Conservation (phyloP, 768 basidiomycete genomes). For the Daedalea quercina region DNA sequence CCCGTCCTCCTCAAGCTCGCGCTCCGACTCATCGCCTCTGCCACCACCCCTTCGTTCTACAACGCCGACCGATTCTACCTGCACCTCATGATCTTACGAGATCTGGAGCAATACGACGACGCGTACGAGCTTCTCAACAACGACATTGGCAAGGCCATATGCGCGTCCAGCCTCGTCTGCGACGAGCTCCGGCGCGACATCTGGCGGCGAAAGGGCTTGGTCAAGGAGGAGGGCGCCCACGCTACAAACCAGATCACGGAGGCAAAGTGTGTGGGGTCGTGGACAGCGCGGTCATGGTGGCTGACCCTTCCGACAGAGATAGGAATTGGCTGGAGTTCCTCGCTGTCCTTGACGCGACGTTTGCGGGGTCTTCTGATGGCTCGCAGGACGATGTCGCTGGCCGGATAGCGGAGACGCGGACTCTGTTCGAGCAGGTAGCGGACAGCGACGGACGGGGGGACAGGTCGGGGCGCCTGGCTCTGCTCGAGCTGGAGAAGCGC, state of each 20-base stretch:
- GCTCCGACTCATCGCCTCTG: slow-evolving; percentile 61
- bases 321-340: slow-evolving; percentile 86
- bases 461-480: slow-evolving; percentile 64
- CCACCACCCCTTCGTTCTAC: slow-evolving; percentile 54
- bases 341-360: slow-evolving; percentile 63
- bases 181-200: slow-evolving; percentile 73
- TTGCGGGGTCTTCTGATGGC: slow-evolving; percentile 30
- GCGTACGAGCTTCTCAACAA: slow-evolving; percentile 62
- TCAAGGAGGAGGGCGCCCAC: slow-evolving; percentile 52
- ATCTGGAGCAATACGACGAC: slow-evolving; percentile 63
- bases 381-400: slow-evolving; percentile 4
- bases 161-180: slow-evolving; percentile 63
- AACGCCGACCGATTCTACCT: slow-evolving; percentile 74
- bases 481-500: slow-evolving; percentile 71
- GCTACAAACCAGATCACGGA: slow-evolving; percentile 56
- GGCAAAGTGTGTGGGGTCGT: slow-evolving; percentile 41
- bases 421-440: slow-evolving; percentile 50
- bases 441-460: slow-evolving; percentile 65
- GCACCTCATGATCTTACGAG: slow-evolving; percentile 63
- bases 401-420: slow-evolving; percentile 36
- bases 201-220: slow-evolving; percentile 48
- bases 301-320: slow-evolving; percentile 39
- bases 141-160: slow-evolving; percentile 62
- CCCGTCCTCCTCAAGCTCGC: slow-evolving; percentile 71
- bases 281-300: background rate